Base-by-base conservation (phyloP, 345 rosid genomes). In the Luvunga scandens region DNA sequence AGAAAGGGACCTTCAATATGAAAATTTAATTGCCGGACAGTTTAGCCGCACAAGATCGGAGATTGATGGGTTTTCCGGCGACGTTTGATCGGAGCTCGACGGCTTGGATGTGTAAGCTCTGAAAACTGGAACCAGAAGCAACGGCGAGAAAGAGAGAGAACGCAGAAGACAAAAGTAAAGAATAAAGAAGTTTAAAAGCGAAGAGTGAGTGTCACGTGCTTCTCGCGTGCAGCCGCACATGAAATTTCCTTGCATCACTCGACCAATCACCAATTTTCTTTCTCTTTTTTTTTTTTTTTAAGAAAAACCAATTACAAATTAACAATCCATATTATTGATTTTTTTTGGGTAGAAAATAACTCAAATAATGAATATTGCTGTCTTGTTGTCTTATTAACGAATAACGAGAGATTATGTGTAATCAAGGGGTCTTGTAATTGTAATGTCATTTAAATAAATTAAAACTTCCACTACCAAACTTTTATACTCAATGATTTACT, bases 141-240 rank as follows among this genome's bases (percentile, higher is more conserved):
- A 50, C 25, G 8, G 42, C 19, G 73, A 45, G 57, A 19, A 27
- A 19, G 2, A 21, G 27, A 1, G 5, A 9, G 28, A 55, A 19
- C 2, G 21, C 1, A 1, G 25, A 25, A 39, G 13, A 39, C n/a
- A 0, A 14, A 45, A 39, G 45, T 9, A 33, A 36, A 21, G 64
- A 31, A 34, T 0, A 14, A 19, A 0, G 30, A 24, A 36, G 34
- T 5, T 33, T 16, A n/a, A 57, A 24, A 33, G 42, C 74, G 10
- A 9, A 2, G 76, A 7, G 57, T 60, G 53, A 21, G 33, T 59
- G 24, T 60, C 69, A 74, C 69, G 77, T 73, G 77, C 31, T 2
- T 33, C 67, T 38, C 67, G 8, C 68, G 77, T 39, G 77, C 59
- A 16, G 38, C 59, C 39, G 77, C 68, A 8, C 38, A 42, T 39